phyloP scores from a whole-genome alignment of 2,329 filamentous ascomycete genomes.

The Neopestalotiopsis sp. region DNA sequence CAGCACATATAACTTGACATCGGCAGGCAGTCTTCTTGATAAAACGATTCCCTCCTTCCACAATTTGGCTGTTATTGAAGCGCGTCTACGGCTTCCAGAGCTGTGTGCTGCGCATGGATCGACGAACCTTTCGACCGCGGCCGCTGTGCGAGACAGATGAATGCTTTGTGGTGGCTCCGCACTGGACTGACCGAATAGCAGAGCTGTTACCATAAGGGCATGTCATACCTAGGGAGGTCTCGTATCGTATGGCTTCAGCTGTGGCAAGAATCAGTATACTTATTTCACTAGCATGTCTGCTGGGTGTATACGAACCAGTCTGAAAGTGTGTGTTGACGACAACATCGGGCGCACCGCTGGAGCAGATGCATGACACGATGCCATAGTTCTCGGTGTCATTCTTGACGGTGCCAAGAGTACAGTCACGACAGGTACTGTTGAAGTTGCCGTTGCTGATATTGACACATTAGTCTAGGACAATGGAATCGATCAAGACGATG shows the following conservation, averaged over 20 bases:
- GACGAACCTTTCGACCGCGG: constrained; percentile 10
- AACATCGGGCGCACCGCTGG: constrained; percentile 7
- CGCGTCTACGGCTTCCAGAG: constrained; percentile 8
- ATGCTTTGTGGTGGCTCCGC: constrained; percentile 6
- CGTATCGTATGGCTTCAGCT: constrained; percentile 15
- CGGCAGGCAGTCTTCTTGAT: background rate
- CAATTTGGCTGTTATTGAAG: background rate
- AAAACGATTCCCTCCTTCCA: background rate
- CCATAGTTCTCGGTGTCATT: constrained; percentile 19
- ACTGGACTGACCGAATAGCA: constrained; percentile 12
- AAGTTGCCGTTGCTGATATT: constrained; percentile 15
- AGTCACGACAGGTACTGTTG: constrained; percentile 16
- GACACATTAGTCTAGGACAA: background rate
- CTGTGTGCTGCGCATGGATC: constrained; percentile 12
- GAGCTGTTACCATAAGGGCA: constrained; percentile 11
- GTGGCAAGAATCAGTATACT: background rate
- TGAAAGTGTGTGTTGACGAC: constrained; percentile 13
- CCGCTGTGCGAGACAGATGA: background rate
- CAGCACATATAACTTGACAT: background rate
- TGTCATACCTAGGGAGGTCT: constrained; percentile 15
- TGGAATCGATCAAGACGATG: background rate
- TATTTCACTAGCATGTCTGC: background rate
- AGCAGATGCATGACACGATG: constrained; percentile 13
- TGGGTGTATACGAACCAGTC: constrained; percentile 11
- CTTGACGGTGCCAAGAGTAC: constrained; percentile 14